Conservation (phyloP, 768 basidiomycete species). For the Lenzites betulinus region DNA sequence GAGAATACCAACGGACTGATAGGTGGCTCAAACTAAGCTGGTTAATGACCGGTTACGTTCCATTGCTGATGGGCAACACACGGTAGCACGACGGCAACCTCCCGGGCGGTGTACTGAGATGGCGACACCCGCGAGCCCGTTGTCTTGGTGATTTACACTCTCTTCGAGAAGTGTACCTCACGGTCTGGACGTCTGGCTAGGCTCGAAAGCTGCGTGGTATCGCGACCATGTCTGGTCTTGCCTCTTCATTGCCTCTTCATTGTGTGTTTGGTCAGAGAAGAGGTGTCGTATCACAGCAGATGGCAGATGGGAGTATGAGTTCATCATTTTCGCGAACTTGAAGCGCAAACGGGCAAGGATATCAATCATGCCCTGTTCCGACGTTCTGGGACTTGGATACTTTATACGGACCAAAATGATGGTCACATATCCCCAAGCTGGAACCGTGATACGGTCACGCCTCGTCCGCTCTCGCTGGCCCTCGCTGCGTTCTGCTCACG, state of each 20-base stretch:
- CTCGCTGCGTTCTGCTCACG: neutral
- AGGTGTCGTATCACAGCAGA: no score
- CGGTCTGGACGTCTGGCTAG: neutral
- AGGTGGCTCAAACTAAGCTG: neutral
- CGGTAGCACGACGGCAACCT: slow-evolving; percentile 18
- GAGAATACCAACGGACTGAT: neutral
- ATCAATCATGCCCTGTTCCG: no score
- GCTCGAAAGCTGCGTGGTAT: no score
- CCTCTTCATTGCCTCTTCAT: no score
- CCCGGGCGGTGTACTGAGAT: slow-evolving; percentile 14
- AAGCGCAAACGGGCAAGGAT: no score
- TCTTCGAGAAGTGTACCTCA: neutral
- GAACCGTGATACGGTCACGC: no score
- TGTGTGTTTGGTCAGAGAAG: no score
- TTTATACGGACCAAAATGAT: neutral
- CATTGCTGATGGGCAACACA: slow-evolving; percentile 12
- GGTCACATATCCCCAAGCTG: no score
- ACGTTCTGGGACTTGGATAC: no score
- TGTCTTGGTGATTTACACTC: slow-evolving; percentile 18
- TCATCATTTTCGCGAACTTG: neutral
- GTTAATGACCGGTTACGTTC: slow-evolving; percentile 1
- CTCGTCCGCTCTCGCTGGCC: no score
- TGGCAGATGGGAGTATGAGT: no score
- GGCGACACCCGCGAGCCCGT: slow-evolving; percentile 13
- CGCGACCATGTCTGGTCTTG: no score